These are phyloP conservation scores for Forsythia viridissima DNA, from an alignment of 257 asterid genomes.

Conservation along the genomic window DNA sequence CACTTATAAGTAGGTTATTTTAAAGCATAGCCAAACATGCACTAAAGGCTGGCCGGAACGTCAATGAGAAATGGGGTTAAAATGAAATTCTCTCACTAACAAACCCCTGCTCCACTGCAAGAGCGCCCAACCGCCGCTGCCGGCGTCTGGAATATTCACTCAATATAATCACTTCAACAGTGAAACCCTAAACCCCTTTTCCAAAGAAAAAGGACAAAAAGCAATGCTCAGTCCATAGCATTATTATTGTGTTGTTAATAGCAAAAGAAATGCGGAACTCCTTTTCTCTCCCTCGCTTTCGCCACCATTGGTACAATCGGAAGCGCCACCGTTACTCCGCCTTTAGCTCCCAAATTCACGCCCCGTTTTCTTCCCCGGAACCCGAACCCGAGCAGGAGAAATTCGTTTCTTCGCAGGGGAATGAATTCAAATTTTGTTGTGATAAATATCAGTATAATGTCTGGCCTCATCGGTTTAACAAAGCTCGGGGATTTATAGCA, in stretches of 20 bases:
- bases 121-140: neutral
- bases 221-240: constrained; percentile 2
- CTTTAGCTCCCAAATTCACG: constrained; percentile 36
- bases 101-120: neutral
- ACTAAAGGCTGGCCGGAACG: neutral
- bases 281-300: constrained; percentile 53
- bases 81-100: neutral
- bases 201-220: neutral
- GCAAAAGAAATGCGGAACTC: constrained; percentile 53
- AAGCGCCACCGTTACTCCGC: constrained; percentile 25
- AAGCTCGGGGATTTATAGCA: constrained; percentile 27
- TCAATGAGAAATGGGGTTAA: neutral
- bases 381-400: constrained; percentile 32
- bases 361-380: constrained; percentile 21
- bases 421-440: constrained; percentile 12
- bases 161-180: neutral
- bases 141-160: neutral
- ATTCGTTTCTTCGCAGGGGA: constrained; percentile 19
- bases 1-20: too few species aligned
- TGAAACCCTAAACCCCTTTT: constrained; percentile 19
- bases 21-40: neutral
- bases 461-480: constrained; percentile 20
- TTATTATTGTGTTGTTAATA: constrained; percentile 21
- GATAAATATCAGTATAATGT: constrained; percentile 1
- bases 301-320: constrained; percentile 38